Conservation (phyloP, 768 basidiomycete species). For the Lentinula aciculospora region DNA sequence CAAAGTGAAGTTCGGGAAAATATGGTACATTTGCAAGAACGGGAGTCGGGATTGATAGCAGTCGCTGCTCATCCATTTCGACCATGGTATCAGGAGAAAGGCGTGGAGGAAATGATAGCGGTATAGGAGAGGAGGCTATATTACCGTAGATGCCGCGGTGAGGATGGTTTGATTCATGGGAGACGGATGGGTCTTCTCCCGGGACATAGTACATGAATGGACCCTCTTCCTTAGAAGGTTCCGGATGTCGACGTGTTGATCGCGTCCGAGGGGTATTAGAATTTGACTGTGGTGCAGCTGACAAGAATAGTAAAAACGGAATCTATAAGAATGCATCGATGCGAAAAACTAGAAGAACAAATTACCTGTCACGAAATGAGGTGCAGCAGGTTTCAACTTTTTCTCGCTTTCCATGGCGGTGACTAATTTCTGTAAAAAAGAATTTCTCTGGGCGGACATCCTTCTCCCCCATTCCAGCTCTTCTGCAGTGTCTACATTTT, state of each 20-base stretch:
- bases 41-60: background rate
- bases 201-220: slow-evolving; percentile 49
- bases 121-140: background rate
- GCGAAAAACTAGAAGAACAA: slow-evolving; percentile 1
- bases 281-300: slow-evolving; percentile 19
- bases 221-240: slow-evolving; percentile 31
- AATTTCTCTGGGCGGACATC: slow-evolving; percentile 69
- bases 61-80: background rate
- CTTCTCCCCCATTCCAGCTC: slow-evolving; percentile 73
- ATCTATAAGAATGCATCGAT: background rate
- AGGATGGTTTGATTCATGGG: slow-evolving; percentile 6
- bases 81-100: background rate
- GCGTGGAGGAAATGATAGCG: background rate
- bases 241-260: slow-evolving; percentile 16
- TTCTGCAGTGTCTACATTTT: slow-evolving; percentile 75
- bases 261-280: slow-evolving; percentile 10
- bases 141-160: background rate
- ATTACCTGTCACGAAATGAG: slow-evolving; percentile 44
- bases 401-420: slow-evolving; percentile 47
- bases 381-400: slow-evolving; percentile 33
- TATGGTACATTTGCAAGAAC: background rate
- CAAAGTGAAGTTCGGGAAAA: background rate
- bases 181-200: slow-evolving; percentile 24
- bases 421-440: slow-evolving; percentile 68
- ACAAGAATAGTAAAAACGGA: background rate